Percentiles rank a stretch among this genome's conserved stretches.
These are phyloP conservation scores for Paramyrothecium roridum DNA, from an alignment of 2,329 filamentous ascomycete genomes.

Conservation along the genomic window DNA sequence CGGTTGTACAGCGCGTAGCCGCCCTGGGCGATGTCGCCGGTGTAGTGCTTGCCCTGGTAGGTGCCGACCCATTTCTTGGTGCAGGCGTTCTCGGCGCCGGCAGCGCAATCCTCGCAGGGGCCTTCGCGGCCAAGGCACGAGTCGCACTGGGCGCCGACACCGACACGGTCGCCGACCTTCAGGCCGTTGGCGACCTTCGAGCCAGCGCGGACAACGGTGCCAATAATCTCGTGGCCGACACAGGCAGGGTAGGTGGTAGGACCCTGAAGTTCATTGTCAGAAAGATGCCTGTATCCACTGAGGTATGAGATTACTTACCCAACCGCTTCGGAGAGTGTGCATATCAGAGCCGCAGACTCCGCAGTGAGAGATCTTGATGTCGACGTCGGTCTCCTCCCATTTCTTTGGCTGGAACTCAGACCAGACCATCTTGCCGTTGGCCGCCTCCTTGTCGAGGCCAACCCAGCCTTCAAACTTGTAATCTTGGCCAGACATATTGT, in stretches of 20 bases:
- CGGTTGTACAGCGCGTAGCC: slow-evolving; percentile 45
- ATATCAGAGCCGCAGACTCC: slow-evolving; percentile 64
- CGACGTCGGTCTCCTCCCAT: slow-evolving; percentile 65
- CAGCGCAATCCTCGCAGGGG: slow-evolving; percentile 44
- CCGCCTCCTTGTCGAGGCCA: slow-evolving; percentile 35
- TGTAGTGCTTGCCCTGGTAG: slow-evolving; percentile 54
- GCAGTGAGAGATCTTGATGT: slow-evolving; percentile 64
- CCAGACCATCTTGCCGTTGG: slow-evolving; percentile 53
- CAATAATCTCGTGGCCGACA: slow-evolving; percentile 67
- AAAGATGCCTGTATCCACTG: not conserved
- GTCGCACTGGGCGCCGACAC: slow-evolving; percentile 66
- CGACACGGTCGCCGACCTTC: slow-evolving; percentile 61
- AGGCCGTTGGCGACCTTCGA: slow-evolving; percentile 40
- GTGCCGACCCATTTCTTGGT: slow-evolving; percentile 52
- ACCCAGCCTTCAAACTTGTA: slow-evolving; percentile 52
- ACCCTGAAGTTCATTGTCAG: slow-evolving; percentile 6
- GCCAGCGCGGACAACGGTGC: slow-evolving; percentile 53
- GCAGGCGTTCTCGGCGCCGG: slow-evolving; percentile 68
- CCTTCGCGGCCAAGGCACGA: slow-evolving; percentile 61
- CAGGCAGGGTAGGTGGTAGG: slow-evolving; percentile 38
- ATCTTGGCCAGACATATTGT: slow-evolving; percentile 23
- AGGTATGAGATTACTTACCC: slow-evolving; percentile 26
- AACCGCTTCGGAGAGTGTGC: slow-evolving; percentile 55
- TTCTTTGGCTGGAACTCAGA: slow-evolving; percentile 57
- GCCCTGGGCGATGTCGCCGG: slow-evolving; percentile 61